Percentiles rank a stretch among this genome's conserved stretches.
These are phyloP conservation scores for Eimeria brunetti DNA, from an alignment of 169 alveolate genomes.

Conservation along the genomic window DNA sequence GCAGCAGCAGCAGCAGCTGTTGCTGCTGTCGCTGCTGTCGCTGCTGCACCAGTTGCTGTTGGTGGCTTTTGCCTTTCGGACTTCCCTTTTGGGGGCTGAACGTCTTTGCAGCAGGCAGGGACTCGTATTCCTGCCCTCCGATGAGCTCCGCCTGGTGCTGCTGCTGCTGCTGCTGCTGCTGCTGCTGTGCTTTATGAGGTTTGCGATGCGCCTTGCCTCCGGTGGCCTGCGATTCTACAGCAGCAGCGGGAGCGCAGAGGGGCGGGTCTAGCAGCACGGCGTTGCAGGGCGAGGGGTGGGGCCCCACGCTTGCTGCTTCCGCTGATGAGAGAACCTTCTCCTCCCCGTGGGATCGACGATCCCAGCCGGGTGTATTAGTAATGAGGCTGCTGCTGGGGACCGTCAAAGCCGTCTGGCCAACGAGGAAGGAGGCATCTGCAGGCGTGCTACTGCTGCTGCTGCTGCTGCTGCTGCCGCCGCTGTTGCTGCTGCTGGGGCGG, in stretches of 20 bases:
- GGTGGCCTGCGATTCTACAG: background rate
- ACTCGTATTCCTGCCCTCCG: background rate
- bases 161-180: background rate
- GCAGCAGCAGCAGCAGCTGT: background rate
- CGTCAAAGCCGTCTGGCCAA: background rate
- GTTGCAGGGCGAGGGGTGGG: too few relatives aligned
- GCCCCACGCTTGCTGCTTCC: too few relatives aligned
- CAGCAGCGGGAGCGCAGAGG: too few relatives aligned
- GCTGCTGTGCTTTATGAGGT: too few relatives aligned
- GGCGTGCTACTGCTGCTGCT: background rate
- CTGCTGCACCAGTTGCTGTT: background rate
- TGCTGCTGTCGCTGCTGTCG: background rate
- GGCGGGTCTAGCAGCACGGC: too few relatives aligned
- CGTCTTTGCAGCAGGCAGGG: background rate
- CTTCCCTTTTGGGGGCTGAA: background rate
- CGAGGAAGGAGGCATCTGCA: background rate
- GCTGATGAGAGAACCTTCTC: too few relatives aligned
- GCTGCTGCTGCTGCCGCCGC: background rate
- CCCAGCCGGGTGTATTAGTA: background rate
- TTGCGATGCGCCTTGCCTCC: background rate
- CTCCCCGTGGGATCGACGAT: too few relatives aligned
- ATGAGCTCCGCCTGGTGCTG: background rate
- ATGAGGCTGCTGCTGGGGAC: background rate
- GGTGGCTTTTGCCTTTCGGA: background rate
- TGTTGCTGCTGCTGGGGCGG: background rate